phyloP scores from a whole-genome alignment of 2,329 filamentous ascomycete genomes.

The Fusarium irregulare region DNA sequence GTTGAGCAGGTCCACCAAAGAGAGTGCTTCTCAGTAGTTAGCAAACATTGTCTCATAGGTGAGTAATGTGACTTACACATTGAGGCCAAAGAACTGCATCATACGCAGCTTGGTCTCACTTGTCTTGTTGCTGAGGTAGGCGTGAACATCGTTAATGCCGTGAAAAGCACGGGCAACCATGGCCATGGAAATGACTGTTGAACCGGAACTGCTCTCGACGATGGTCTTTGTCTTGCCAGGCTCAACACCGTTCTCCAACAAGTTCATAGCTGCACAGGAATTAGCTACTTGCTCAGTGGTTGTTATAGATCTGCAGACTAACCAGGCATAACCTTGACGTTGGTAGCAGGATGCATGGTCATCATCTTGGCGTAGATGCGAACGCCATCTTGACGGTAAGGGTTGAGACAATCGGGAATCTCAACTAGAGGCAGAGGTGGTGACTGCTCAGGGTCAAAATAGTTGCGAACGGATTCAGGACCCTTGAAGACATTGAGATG shows the following conservation, averaged over 20 bases:
- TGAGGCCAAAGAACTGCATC: conserved; percentile 51
- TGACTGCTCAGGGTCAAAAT: conserved; percentile 67
- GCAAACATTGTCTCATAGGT: background rate
- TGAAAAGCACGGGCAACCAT: conserved; percentile 50
- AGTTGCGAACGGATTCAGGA: conserved; percentile 64
- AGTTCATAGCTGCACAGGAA: conserved; percentile 52
- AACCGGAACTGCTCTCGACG: conserved; percentile 71
- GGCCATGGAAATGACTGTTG: conserved; percentile 69
- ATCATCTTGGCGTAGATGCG: conserved; percentile 74
- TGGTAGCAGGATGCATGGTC: conserved; percentile 70
- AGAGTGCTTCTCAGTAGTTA: conserved; percentile 43
- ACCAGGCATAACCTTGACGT: conserved; percentile 71
- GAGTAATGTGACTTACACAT: conserved; percentile 43
- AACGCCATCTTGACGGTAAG: conserved; percentile 66
- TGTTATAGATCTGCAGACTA: conserved; percentile 8
- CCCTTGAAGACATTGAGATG: conserved; percentile 66
- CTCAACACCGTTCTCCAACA: conserved; percentile 59
- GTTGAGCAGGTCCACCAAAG: conserved; percentile 51
- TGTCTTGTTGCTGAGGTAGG: conserved; percentile 63
- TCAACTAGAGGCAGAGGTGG: conserved; percentile 70
- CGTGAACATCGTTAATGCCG: conserved; percentile 55
- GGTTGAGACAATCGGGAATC: conserved; percentile 66
- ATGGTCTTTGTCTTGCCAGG: conserved; percentile 62
- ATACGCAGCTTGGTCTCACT: conserved; percentile 48
- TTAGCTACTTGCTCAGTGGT: conserved; percentile 13